Conservation (phyloP, 345 rosid species). For the Noccaea bulbosa region DNA sequence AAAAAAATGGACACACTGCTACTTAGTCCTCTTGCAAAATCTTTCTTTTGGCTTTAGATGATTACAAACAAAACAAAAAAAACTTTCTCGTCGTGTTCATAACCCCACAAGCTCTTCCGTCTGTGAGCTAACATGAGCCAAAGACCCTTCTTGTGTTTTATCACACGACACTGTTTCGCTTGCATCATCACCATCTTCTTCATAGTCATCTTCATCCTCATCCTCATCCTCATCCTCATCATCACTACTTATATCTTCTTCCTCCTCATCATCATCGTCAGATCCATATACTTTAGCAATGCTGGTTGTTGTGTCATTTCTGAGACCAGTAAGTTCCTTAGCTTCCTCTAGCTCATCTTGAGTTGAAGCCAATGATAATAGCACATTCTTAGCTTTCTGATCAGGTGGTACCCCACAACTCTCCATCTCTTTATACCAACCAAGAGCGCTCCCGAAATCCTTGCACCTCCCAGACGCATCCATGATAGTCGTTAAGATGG, state of each 20-base stretch:
- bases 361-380: constrained; percentile 75
- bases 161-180: constrained; percentile 4
- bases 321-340: constrained; percentile 54
- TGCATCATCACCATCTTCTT: constrained; percentile 30
- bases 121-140: constrained; percentile 30
- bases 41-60: constrained; percentile 33
- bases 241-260: constrained; percentile 37
- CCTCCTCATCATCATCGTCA: constrained; percentile 47
- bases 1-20: constrained; percentile 34
- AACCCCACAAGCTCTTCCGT: constrained; percentile 40
- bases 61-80: constrained; percentile 26
- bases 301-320: constrained; percentile 25
- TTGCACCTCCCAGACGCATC: constrained; percentile 81
- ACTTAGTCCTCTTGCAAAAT: constrained; percentile 37
- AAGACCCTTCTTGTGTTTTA: background rate
- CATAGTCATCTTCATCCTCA: background rate
- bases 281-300: constrained; percentile 37
- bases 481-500: constrained; percentile 82
- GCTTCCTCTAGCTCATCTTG: constrained; percentile 72
- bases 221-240: constrained; percentile 37
- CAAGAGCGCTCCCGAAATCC: constrained; percentile 80
- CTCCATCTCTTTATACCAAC: constrained; percentile 92
- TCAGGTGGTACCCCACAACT: constrained; percentile 66
- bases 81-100: constrained; percentile 23
- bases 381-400: constrained; percentile 87